A percentile compares a stretch with the other conserved stretches of the same genome.
Conservation (phyloP, 2,329 filamentous ascomycete genomes). For the Curvularia lunata region DNA sequence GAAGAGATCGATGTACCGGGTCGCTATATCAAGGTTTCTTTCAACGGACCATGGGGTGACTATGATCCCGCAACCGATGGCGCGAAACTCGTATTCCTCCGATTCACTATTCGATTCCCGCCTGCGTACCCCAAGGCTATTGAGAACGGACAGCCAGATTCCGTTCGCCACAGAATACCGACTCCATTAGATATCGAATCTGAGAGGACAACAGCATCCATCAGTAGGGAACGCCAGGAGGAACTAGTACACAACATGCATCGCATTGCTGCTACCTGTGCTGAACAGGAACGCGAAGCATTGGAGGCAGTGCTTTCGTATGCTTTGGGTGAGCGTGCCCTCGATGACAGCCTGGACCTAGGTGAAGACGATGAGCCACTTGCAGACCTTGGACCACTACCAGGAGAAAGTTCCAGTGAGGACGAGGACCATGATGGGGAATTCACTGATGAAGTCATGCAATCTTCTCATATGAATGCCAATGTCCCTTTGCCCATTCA, state of each 20-base stretch:
- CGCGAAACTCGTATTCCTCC: constrained; percentile 59
- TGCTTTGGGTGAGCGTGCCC: constrained; percentile 63
- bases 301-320: constrained; percentile 68
- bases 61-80: constrained; percentile 36
- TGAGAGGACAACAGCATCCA: constrained; percentile 62
- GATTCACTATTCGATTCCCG: constrained; percentile 65
- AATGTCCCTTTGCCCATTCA: constrained; percentile 68
- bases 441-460: constrained; percentile 57
- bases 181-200: constrained; percentile 60
- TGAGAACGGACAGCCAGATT: constrained; percentile 35
- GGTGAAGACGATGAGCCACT: constrained; percentile 62
- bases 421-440: constrained; percentile 71
- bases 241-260: constrained; percentile 58
- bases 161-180: constrained; percentile 41
- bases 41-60: constrained; percentile 66
- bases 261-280: constrained; percentile 62
- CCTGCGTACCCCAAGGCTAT: constrained; percentile 61
- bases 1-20: constrained; percentile 64
- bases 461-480: constrained; percentile 64
- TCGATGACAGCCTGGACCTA: constrained; percentile 62
- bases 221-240: constrained; percentile 59
- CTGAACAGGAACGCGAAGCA: constrained; percentile 60
- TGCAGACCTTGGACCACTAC: constrained; percentile 41
- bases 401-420: constrained; percentile 80
- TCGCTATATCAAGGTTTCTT: constrained; percentile 61